A percentile compares a stretch with the other conserved stretches of the same genome.
phyloP scores from a whole-genome alignment of 176 grass and related monocot species.

The Oryza glumipatula region DNA sequence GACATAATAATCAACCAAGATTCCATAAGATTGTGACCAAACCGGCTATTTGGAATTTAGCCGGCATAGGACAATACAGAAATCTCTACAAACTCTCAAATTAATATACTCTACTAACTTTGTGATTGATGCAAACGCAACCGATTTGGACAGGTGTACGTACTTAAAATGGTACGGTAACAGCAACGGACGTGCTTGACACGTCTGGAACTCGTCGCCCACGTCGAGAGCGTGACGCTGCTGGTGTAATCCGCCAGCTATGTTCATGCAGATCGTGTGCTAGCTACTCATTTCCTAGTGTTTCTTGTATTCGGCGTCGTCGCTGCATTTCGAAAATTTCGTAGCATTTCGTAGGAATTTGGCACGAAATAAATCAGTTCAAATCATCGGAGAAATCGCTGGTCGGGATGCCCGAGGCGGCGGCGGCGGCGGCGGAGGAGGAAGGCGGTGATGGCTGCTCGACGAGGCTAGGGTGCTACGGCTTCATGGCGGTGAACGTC shows the following conservation, averaged over 20 bases:
- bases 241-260: too few species aligned
- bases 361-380: too few species aligned
- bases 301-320: background rate
- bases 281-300: background rate
- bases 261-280: background rate
- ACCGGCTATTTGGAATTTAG: too few species aligned
- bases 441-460: background rate
- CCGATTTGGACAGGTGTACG: too few species aligned
- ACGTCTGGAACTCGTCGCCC: background rate
- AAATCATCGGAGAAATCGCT: too few species aligned
- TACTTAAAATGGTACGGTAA: too few species aligned
- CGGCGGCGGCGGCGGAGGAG: constrained; percentile 15
- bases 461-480: constrained; percentile 7
- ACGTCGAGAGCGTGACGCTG: background rate
- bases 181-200: background rate
- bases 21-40: background rate
- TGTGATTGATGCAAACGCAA: background rate
- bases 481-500: constrained; percentile 23
- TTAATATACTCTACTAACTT: background rate
- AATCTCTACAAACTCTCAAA: too few species aligned
- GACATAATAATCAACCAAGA: background rate
- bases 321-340: background rate
- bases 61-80: too few species aligned
- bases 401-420: background rate
- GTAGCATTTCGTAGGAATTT: background rate